Evolutionary conservation across 1,284 basidiomycete genomes (phyloP).

Genomic region (Polyporus tsugae): DNA sequence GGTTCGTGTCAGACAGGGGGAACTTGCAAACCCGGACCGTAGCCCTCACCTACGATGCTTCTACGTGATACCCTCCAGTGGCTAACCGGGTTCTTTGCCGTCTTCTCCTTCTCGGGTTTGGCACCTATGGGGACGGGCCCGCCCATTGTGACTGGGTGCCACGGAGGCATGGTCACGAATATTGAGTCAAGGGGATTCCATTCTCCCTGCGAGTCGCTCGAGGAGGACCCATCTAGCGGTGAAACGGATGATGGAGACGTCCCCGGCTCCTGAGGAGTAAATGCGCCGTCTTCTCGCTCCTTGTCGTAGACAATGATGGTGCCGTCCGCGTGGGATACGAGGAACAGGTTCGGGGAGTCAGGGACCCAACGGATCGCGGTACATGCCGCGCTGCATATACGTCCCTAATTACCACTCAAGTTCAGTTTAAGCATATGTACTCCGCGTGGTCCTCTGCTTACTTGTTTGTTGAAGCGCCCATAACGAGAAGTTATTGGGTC

Average conservation of each 20-base stretch:
- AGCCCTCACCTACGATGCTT: slow-evolving; percentile 71
- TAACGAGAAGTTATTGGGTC: slow-evolving; percentile 90
- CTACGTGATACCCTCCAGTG: slow-evolving; percentile 82
- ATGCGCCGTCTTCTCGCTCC: slow-evolving; percentile 86
- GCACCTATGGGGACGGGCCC: slow-evolving; percentile 43
- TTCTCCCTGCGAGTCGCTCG: slow-evolving; percentile 44
- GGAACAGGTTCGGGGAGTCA: slow-evolving; percentile 82
- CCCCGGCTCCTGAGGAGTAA: slow-evolving; percentile 65
- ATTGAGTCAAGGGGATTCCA: slow-evolving; percentile 83
- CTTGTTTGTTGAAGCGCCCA: slow-evolving; percentile 91
- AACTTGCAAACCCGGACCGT: not conserved
- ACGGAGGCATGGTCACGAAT: slow-evolving; percentile 82
- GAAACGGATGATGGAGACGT: slow-evolving; percentile 32
- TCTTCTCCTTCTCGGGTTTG: slow-evolving; percentile 70
- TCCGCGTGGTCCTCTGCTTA: slow-evolving; percentile 40
- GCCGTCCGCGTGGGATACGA: slow-evolving; percentile 92
- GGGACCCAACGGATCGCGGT: slow-evolving; percentile 92
- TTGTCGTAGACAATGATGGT: slow-evolving; percentile 90
- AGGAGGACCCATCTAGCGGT: slow-evolving; percentile 30
- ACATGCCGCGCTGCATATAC: slow-evolving; percentile 82
- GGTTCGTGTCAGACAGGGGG: slow-evolving; percentile 18
- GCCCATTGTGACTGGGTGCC: slow-evolving; percentile 71
- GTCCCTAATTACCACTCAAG: slow-evolving; percentile 58
- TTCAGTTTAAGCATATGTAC: slow-evolving; percentile 26
- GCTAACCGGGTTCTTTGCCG: slow-evolving; percentile 84